Evolutionary conservation across 2,329 filamentous ascomycete species (phyloP), one percentile per base, ranked within the genome.

Genomic region (Geosmithia flava): DNA sequence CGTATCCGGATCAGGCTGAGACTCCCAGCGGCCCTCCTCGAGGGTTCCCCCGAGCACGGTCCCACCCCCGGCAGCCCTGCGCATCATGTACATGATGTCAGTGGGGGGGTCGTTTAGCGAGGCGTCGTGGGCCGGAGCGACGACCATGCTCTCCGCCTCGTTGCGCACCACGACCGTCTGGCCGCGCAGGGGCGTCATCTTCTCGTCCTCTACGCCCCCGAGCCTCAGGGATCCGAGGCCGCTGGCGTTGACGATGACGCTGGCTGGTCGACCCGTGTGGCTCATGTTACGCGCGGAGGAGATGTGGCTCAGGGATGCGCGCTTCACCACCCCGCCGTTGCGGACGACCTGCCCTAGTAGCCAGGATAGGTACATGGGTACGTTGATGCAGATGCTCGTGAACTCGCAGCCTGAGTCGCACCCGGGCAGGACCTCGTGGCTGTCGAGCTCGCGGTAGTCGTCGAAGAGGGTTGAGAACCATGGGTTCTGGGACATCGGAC

Each of bases 371-470:
- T 96, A 97, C 49, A 95, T 67, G 41, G 85, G 80, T 0, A 87
- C 86, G 67, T 97, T 96, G 62, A 96, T 91, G 67, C 90, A 96
- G 39, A 95, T 81, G 1, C 86, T 91, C 7, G 80, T 88, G 64
- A 85, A 87, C 5, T 63, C 61, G 3, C 74, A 80, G 29, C 72
- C 82, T 20, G 75, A 78, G 42, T 51, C 74, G 45, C 74, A 72
- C 16, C 71, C 78, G 58, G 81, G 80, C n/a, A 41, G 77, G 1
- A 95, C 68, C 55, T 45, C 43, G 33, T 37, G 11, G 33, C 6
- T 11, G 54, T 84, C 72, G 10, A 91, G 64, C 50, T 80, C 68
- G 51, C 78, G 76, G 64, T 81, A 91, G 65, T 93, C 80, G 15
- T 83, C 81, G 43, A 85, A 75, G 6, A 87, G 64, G 48, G 81